Conservation (phyloP, 306 rosid species). For the Herpetospermum pedunculosum region DNA sequence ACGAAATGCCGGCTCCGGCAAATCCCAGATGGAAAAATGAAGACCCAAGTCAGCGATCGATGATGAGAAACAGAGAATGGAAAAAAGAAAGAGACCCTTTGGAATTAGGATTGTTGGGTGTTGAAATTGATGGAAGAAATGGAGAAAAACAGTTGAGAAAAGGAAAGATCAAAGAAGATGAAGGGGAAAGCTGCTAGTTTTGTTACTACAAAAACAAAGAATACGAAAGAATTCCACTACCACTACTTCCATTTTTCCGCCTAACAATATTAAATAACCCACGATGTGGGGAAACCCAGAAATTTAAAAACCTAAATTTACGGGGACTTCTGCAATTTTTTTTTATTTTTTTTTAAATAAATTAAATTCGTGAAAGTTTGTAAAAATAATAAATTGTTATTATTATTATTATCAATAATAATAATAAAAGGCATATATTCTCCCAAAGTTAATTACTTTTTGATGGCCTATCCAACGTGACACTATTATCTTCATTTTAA, state of each 20-base stretch:
- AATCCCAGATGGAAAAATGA: conserved; percentile 1
- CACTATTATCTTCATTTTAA: not conserved
- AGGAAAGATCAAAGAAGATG: too few relatives aligned
- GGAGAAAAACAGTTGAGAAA: conserved; percentile 69
- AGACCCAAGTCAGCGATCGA: not conserved
- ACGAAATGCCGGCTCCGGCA: not conserved
- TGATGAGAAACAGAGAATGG: not conserved
- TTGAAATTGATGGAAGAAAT: conserved; percentile 27
- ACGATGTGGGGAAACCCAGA: not conserved
- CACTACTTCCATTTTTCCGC: not conserved
- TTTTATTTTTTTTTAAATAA: not conserved
- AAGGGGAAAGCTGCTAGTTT: conserved; percentile 7
- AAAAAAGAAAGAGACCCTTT: not conserved
- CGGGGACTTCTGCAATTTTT: not conserved
- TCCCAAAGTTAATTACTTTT: not conserved
- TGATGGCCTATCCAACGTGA: not conserved
- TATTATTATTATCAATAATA: not conserved
- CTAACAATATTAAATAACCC: not conserved
- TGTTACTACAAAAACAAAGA: conserved; percentile 12
- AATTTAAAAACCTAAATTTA: not conserved
- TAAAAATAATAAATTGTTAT: not conserved
- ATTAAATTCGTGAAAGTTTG: not conserved
- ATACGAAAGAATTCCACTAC: conserved; percentile 1
- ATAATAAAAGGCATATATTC: conserved; percentile 1
- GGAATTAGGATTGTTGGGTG: not conserved